Evolutionary conservation across 2,329 filamentous ascomycete species (phyloP).

Genomic region (Cercospora berteroae): DNA sequence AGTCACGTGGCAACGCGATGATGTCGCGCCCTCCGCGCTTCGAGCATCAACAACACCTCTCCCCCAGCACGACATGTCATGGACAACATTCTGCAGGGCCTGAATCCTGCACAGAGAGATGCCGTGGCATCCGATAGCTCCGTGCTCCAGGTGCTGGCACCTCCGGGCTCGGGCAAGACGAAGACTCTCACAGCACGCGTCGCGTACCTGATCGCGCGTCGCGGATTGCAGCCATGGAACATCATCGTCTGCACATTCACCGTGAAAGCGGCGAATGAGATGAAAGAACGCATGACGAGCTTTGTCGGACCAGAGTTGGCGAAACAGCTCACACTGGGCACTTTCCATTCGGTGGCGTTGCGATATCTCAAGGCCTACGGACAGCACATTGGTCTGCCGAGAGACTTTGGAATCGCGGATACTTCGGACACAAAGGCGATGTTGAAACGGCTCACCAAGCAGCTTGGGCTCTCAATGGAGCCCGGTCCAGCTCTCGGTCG

Average conservation of each 20-base stretch:
- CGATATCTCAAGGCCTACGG: conserved; percentile 84
- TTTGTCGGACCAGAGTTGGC: conserved; percentile 77
- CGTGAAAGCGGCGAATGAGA: conserved; percentile 89
- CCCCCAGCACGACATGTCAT: conserved; percentile 37
- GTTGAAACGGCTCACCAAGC: conserved; percentile 77
- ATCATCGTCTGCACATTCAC: conserved; percentile 96
- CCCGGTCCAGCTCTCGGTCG: conserved; percentile 67
- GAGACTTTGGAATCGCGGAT: conserved; percentile 89
- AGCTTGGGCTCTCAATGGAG: conserved; percentile 66
- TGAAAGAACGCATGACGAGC: conserved; percentile 81
- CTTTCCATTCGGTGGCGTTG: conserved; percentile 89
- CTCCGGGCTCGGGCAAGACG: conserved; percentile 79
- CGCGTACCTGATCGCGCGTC: conserved; percentile 76
- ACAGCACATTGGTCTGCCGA: conserved; percentile 73
- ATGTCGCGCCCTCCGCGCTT: not conserved
- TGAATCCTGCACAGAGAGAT: conserved; percentile 63
- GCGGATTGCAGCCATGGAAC: conserved; percentile 74
- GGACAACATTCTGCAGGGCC: conserved; percentile 57
- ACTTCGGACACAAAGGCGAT: conserved; percentile 76
- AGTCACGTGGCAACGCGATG: not conserved
- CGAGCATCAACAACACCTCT: not conserved
- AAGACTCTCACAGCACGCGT: conserved; percentile 92
- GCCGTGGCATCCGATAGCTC: conserved; percentile 63
- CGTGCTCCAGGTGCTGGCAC: conserved; percentile 61
- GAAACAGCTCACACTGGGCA: conserved; percentile 78